Evolutionary conservation across 768 basidiomycete genomes (phyloP).

Genomic region (Lactarius vividus): DNA sequence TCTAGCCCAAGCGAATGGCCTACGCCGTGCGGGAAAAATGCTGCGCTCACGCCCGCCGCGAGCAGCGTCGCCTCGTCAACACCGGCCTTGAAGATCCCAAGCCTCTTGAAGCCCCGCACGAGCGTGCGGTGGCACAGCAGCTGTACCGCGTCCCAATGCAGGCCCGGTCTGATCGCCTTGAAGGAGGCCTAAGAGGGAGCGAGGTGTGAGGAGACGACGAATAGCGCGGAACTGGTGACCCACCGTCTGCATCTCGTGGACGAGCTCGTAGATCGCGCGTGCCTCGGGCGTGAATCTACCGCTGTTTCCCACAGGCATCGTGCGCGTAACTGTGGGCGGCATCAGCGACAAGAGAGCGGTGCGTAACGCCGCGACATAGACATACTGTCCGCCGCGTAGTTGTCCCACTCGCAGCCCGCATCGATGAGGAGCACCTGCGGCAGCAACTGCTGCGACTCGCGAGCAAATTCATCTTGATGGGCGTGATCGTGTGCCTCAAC

Average conservation of each 20-base stretch:
- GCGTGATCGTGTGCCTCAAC: constrained; percentile 51
- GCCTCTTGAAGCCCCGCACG: constrained; percentile 73
- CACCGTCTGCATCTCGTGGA: constrained; percentile 88
- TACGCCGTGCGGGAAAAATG: constrained; percentile 94
- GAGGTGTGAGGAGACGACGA: not conserved
- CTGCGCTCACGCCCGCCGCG: constrained; percentile 69
- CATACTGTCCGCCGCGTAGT: constrained; percentile 64
- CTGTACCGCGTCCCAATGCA: constrained; percentile 90
- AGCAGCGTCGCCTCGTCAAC: constrained; percentile 68
- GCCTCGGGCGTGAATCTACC: constrained; percentile 85
- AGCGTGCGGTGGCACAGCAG: constrained; percentile 78
- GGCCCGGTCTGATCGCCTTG: constrained; percentile 63
- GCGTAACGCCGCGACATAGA: constrained; percentile 31
- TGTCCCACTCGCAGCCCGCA: constrained; percentile 88
- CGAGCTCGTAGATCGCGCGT: constrained; percentile 79
- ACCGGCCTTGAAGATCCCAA: constrained; percentile 81
- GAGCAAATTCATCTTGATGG: constrained; percentile 49
- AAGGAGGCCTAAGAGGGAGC: constrained; percentile 55
- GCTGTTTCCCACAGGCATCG: constrained; percentile 91
- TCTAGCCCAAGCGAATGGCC: constrained; percentile 93
- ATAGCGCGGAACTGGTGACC: constrained; percentile 6
- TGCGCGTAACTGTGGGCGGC: constrained; percentile 49
- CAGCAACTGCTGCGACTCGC: constrained; percentile 41
- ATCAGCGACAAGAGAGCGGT: constrained; percentile 33
- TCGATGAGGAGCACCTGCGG: constrained; percentile 88